Base-by-base conservation (phyloP, 1,139 yeast species). In the Citeromyces hawaiiensis region DNA sequence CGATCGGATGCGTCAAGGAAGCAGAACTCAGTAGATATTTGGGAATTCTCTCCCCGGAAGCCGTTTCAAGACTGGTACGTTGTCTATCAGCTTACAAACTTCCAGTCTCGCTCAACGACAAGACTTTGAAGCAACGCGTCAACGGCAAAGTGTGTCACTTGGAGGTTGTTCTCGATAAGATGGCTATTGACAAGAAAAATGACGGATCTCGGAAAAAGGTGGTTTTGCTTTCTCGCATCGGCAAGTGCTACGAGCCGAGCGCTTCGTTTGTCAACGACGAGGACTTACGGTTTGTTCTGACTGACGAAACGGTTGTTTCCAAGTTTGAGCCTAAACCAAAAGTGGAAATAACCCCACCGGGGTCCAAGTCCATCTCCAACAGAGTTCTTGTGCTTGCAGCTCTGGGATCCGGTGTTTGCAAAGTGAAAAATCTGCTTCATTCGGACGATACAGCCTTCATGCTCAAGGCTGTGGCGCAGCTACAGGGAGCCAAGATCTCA, bases 121-220 rank as follows among this genome's bases (percentile, higher is more conserved):
- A 79, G 49, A 66, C 81, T 50, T 75, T 86, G 48, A 70, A 70
- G 53, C 76, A 76, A 45, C 70, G 93, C 42, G 80, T 93, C 16
- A 66, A 70, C 49, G 70, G 72, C 48, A 80, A 79, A 49, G 64
- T 72, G 40, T 76, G 94, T 38, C 85, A 87, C 17, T 70, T 88
- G 38, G 87, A 83, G 42, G 59, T 68, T 18, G 67, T 91, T 43
- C 63, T 91, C 45, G 65, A 76, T 46, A 86, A 86, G 53, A 91
- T 91, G 99, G 76, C 93, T 36, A 85, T 93, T 43, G 99, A 91
- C 60, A 91, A 91, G 69, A 93, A 91, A 60, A 91, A 91, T 55
- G 96, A 86, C 52, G 98, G 98, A 29, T 67, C 83, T 33, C 81
- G 79, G 55, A 91, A 91, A 63, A 83, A 83, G 59, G 81, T 86